These are phyloP conservation scores for Allantophomopsis cytisporea DNA, from an alignment of 2,329 filamentous ascomycete species.

Conservation along the genomic window DNA sequence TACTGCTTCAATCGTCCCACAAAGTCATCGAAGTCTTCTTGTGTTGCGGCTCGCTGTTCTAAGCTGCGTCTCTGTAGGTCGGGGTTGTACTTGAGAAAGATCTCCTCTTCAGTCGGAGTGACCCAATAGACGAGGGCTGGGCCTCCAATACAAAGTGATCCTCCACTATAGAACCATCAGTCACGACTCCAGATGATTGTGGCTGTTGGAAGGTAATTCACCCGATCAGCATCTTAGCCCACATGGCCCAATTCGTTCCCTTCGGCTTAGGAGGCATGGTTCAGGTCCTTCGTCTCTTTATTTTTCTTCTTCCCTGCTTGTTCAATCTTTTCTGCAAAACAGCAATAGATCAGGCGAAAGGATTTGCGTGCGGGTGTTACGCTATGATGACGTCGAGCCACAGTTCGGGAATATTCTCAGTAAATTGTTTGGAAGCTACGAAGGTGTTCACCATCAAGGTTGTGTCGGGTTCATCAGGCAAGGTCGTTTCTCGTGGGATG, in stretches of 20 bases:
- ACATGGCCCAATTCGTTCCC: conserved; percentile 36
- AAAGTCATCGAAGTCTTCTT: conserved; percentile 85
- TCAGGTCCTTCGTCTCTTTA: background rate
- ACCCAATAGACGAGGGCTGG: conserved; percentile 73
- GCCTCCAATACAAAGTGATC: conserved; percentile 63
- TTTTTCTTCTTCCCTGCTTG: too few species aligned
- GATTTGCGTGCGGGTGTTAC: too few species aligned
- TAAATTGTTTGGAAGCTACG: too few species aligned
- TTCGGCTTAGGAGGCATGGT: conserved; percentile 29
- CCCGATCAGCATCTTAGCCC: conserved; percentile 59
- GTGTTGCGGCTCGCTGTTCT: conserved; percentile 60
- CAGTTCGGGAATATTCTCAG: too few species aligned
- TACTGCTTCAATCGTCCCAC: conserved; percentile 74
- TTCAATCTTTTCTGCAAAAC: too few species aligned
- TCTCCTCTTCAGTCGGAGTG: conserved; percentile 77
- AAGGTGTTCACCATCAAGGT: background rate
- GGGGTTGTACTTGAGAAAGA: conserved; percentile 85
- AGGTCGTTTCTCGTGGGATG: background rate
- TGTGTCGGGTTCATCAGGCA: background rate
- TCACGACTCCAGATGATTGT: too few species aligned
- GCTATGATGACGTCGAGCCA: too few species aligned
- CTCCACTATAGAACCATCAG: conserved; percentile 40
- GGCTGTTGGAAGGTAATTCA: conserved; percentile 27
- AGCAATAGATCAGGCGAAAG: too few species aligned
- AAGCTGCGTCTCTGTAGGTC: conserved; percentile 82